Evolutionary conservation across 768 basidiomycete genomes (phyloP).

Genomic region (Lactarius deliciosus): DNA sequence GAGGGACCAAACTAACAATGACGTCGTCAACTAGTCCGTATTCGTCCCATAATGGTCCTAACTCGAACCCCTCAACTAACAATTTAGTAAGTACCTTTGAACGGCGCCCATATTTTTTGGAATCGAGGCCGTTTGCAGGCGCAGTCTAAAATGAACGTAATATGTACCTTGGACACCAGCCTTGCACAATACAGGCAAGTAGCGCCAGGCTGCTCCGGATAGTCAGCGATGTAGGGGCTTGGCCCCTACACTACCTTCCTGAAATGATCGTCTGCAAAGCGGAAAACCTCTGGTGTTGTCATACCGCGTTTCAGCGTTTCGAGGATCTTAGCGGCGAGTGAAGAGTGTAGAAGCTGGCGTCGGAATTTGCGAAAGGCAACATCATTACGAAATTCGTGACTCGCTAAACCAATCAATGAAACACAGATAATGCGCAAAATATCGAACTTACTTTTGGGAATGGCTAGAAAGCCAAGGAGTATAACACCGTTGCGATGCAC

Average conservation of each 20-base stretch:
- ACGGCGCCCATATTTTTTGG: slow-evolving; percentile 6
- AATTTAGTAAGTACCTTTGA: slow-evolving; percentile 28
- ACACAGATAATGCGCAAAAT: neutral
- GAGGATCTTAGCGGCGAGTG: slow-evolving; percentile 24
- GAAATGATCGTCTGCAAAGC: slow-evolving; percentile 37
- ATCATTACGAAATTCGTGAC: slow-evolving; percentile 1
- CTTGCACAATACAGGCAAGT: no score
- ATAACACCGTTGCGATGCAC: slow-evolving; percentile 30
- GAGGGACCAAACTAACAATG: no score
- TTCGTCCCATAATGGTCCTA: no score
- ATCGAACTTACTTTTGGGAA: slow-evolving; percentile 33
- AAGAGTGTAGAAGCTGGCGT: slow-evolving; percentile 27
- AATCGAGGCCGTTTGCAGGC: slow-evolving; percentile 3
- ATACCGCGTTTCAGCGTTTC: slow-evolving; percentile 24
- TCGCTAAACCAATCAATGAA: slow-evolving; percentile 1
- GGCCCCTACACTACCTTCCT: slow-evolving; percentile 35
- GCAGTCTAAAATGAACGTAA: slow-evolving; percentile 10
- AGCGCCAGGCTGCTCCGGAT: slow-evolving; percentile 44
- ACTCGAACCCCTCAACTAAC: no score
- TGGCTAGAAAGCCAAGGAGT: slow-evolving; percentile 33
- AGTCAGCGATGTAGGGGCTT: slow-evolving; percentile 42
- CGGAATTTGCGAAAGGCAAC: slow-evolving; percentile 25
- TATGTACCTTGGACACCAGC: slow-evolving; percentile 35
- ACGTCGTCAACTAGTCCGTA: no score
- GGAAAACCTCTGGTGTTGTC: slow-evolving; percentile 24